These are phyloP conservation scores for Camellia lanceoleosa DNA, from an alignment of 148 eudicot species.

Conservation along the genomic window DNA sequence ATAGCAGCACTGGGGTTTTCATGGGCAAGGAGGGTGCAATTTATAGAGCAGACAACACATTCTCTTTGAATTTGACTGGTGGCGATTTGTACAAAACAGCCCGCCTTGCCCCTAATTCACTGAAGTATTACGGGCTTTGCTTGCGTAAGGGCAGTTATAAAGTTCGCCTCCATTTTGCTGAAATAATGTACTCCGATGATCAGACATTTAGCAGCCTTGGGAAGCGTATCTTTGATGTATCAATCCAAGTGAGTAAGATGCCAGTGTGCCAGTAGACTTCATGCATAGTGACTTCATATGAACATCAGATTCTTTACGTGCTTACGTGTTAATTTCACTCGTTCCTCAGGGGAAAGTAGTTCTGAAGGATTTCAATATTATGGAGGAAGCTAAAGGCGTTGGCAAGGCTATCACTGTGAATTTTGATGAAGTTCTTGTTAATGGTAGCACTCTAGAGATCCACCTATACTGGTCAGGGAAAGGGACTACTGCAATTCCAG, in stretches of 20 bases:
- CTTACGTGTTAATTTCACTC: constrained; percentile 11
- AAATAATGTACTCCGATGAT: too few species aligned
- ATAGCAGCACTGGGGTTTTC: constrained; percentile 66
- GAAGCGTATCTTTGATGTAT: too few species aligned
- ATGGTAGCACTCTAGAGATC: constrained; percentile 68
- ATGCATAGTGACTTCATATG: background rate
- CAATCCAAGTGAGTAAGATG: constrained; percentile 23
- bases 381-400: too few species aligned
- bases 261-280: background rate
- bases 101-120: constrained; percentile 20
- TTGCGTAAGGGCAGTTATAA: too few species aligned
- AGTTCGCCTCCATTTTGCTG: too few species aligned
- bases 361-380: constrained; percentile 48
- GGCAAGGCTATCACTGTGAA: constrained; percentile 20
- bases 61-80: constrained; percentile 33
- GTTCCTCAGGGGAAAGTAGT: constrained; percentile 47
- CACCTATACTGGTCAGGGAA: constrained; percentile 49
- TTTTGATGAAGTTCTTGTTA: constrained; percentile 42
- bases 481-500: constrained; percentile 45
- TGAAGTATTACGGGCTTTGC: too few species aligned
- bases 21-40: constrained; percentile 27
- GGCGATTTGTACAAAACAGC: constrained; percentile 58
- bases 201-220: too few species aligned
- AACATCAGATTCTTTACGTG: background rate
- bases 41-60: constrained; percentile 32